Base-by-base conservation (phyloP, 306 rosid genomes). In the Medicago ruthenica region DNA sequence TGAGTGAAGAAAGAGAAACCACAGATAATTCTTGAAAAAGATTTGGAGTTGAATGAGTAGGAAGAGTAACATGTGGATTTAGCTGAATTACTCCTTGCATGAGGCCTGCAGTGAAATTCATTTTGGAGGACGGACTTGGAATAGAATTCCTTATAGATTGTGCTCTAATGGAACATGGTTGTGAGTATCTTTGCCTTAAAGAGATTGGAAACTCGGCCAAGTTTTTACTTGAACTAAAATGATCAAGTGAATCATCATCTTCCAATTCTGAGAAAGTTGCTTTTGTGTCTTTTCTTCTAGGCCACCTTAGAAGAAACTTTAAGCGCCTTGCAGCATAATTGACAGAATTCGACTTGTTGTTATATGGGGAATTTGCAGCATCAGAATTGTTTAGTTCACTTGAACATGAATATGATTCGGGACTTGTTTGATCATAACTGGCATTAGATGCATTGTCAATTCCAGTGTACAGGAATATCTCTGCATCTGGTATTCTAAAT, bases 401-500 rank as follows among this genome's bases (percentile, higher is more conserved):
- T 4, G 89, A 83, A 74, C 47, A 74, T 0, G 86, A 64, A 71
- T 77, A 65, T 71, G 87, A 75, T 76, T 82, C 86, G 48, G 69
- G 54, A 36, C 87, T 85, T 44, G 66, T 71, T 80, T 85, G 82
- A 22, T 83, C 88, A 58, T 48, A 80, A 75, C 76, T 83, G 41
- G 73, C 80, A 76, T 85, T 88, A 60, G 87, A 84, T 61, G 73
- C 85, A 80, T 86, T 91, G 61, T 91, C 96, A 22, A 83, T 80
- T 17, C 90, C 94, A 0, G 96, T 88, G 87, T 90, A 90, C 76
- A 90, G 65, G 88, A 94, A 90, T 67, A 92, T 91, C 89, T 94
- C 98, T 17, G 91, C 90, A 81, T 94, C 98, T 17, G 97, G 93
- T 53, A 94, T 88, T 86, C 95, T 81, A 72, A 94, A 94, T 18